phyloP scores from a whole-genome alignment of 164 flowering plant genomes.

The Santalum album region DNA sequence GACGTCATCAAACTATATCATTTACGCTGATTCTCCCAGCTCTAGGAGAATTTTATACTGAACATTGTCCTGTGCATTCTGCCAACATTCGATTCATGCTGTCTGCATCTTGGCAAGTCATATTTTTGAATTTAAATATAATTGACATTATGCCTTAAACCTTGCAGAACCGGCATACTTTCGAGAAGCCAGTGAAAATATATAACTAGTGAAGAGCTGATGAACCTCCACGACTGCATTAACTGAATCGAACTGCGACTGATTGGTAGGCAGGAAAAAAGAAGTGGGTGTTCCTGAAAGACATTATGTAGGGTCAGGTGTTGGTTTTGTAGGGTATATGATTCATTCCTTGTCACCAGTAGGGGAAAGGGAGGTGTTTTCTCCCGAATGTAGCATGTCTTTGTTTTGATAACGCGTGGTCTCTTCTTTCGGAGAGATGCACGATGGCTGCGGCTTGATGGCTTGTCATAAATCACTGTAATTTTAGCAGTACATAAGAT shows the following conservation, averaged over 20 bases:
- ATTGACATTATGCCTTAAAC: not conserved
- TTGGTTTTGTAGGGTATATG: slow-evolving; percentile 22
- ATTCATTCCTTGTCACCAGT: slow-evolving; percentile 14
- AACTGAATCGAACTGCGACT: slow-evolving; percentile 5
- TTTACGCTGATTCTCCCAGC: no score
- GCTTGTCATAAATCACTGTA: slow-evolving; percentile 25
- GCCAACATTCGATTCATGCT: no score
- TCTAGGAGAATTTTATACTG: no score
- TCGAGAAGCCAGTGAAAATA: slow-evolving; percentile 87
- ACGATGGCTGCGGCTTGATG: slow-evolving; percentile 15
- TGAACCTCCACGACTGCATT: slow-evolving; percentile 9
- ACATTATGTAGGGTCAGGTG: slow-evolving; percentile 12
- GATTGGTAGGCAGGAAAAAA: slow-evolving; percentile 2
- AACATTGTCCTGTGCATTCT: no score
- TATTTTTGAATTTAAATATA: not conserved
- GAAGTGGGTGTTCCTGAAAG: slow-evolving; percentile 9
- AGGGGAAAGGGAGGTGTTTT: slow-evolving; percentile 15
- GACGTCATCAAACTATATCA: not conserved
- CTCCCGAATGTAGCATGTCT: not conserved
- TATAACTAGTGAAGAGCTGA: slow-evolving; percentile 45
- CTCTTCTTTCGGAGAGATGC: no score
- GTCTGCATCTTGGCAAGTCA: no score
- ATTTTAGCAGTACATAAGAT: slow-evolving; percentile 43
- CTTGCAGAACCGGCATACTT: slow-evolving; percentile 83
- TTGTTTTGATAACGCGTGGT: slow-evolving; percentile 7